Conservation (phyloP, 495 filamentous ascomycete genomes). For the Evernia prunastri region DNA sequence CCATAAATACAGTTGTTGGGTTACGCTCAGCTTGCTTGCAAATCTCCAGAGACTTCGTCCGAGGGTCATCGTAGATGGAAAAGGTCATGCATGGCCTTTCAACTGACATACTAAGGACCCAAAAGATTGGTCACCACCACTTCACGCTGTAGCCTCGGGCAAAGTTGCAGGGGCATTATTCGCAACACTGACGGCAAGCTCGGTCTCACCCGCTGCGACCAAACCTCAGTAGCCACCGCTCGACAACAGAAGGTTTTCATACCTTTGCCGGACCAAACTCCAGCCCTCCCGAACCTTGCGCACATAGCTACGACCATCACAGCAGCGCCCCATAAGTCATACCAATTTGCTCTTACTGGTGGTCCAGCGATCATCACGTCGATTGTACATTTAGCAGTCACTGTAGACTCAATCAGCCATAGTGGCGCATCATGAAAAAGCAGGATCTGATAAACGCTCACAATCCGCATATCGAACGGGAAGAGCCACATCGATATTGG, state of each 20-base stretch:
- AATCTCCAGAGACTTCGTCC: too few species aligned
- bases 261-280: background rate
- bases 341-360: background rate
- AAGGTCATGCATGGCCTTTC: too few species aligned
- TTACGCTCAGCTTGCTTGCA: too few species aligned
- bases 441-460: background rate
- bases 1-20: too few species aligned
- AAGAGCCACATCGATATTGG: background rate
- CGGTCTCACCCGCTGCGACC: background rate
- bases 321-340: background rate
- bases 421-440: too few species aligned
- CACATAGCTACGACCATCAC: background rate
- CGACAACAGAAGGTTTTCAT: background rate
- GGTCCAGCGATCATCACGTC: background rate
- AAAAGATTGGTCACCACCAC: too few species aligned
- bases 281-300: background rate
- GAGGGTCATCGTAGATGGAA: too few species aligned
- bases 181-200: background rate
- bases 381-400: background rate
- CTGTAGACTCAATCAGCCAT: background rate
- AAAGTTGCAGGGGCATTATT: background rate
- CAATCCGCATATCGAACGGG: background rate
- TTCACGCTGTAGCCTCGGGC: background rate
- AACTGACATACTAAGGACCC: too few species aligned
- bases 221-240: background rate